Conservation (phyloP, 2,329 filamentous ascomycete species). For the Aschersonia sp. region DNA sequence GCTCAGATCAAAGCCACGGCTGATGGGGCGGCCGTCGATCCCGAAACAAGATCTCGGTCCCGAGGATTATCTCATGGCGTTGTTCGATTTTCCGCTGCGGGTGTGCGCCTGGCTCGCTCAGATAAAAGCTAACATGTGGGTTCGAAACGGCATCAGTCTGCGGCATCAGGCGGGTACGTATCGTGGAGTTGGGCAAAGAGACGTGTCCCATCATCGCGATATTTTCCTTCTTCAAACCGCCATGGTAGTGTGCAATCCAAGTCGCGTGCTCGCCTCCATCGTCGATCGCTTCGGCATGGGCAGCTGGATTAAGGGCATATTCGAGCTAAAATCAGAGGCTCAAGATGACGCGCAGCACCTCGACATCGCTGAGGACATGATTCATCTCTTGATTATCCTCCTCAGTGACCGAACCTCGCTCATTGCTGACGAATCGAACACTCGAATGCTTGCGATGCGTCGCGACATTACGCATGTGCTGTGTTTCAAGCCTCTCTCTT, state of each 20-base stretch:
- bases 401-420: constrained; percentile 79
- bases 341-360: constrained; percentile 81
- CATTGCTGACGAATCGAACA: constrained; percentile 49
- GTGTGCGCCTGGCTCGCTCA: constrained; percentile 95
- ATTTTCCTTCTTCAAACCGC: constrained; percentile 89
- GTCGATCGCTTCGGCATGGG: constrained; percentile 84
- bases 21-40: constrained; percentile 44
- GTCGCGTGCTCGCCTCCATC: constrained; percentile 72
- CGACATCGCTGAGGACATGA: constrained; percentile 89
- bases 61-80: constrained; percentile 70
- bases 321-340: constrained; percentile 53
- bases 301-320: constrained; percentile 74
- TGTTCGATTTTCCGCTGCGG: constrained; percentile 85
- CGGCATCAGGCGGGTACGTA: constrained; percentile 93
- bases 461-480: constrained; percentile 86
- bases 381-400: constrained; percentile 81
- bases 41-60: constrained; percentile 41
- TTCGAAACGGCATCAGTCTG: constrained; percentile 89
- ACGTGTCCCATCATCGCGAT: constrained; percentile 88
- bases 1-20: constrained; percentile 47
- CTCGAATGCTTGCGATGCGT: constrained; percentile 58
- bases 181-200: constrained; percentile 72
- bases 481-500: constrained; percentile 91
- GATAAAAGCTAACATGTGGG: constrained; percentile 98
- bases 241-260: constrained; percentile 71